A percentile compares a stretch with the other conserved stretches of the same genome.
Conservation (phyloP, 2,329 filamentous ascomycete genomes). For the Trichocomaceae sp. region DNA sequence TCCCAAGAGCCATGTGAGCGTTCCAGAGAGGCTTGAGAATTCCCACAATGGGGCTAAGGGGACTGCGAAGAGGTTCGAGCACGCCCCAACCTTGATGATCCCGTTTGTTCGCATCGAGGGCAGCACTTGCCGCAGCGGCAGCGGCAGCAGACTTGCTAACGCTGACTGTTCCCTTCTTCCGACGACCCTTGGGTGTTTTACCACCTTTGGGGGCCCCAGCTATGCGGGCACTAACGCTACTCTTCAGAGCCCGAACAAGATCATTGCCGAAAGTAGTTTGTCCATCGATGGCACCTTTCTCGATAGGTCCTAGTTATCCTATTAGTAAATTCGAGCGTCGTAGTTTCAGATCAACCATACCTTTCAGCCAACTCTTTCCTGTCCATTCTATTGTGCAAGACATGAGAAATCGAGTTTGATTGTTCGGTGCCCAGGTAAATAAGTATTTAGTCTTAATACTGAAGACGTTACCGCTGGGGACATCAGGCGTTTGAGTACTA, state of each 20-base stretch:
- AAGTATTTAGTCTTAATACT: conserved; percentile 91
- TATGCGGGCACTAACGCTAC: conserved; percentile 58
- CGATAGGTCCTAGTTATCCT: conserved; percentile 66
- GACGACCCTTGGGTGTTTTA: conserved; percentile 53
- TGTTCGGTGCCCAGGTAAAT: conserved; percentile 82
- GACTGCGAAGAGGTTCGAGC: conserved; percentile 67
- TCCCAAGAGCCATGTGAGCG: conserved; percentile 67
- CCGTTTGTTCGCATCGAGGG: conserved; percentile 33
- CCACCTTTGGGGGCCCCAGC: conserved; percentile 39
- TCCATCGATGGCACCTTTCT: conserved; percentile 89
- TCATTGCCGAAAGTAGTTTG: conserved; percentile 78
- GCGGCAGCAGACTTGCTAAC: conserved; percentile 30
- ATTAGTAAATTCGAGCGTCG: background rate
- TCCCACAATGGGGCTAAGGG: conserved; percentile 64
- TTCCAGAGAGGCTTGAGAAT: conserved; percentile 65
- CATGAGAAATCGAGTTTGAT: conserved; percentile 75
- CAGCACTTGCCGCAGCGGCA: conserved; percentile 39
- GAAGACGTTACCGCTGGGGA: conserved; percentile 89
- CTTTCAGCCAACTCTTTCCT: conserved; percentile 96
- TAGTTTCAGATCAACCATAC: conserved; percentile 43
- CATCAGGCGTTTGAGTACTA: conserved; percentile 84
- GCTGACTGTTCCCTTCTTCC: conserved; percentile 46
- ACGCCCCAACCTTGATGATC: conserved; percentile 62
- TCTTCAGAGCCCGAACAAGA: conserved; percentile 66
- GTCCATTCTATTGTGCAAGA: conserved; percentile 93